Evolutionary conservation across 495 filamentous ascomycete species (phyloP).

Genomic region (Penicillium ucsense): DNA sequence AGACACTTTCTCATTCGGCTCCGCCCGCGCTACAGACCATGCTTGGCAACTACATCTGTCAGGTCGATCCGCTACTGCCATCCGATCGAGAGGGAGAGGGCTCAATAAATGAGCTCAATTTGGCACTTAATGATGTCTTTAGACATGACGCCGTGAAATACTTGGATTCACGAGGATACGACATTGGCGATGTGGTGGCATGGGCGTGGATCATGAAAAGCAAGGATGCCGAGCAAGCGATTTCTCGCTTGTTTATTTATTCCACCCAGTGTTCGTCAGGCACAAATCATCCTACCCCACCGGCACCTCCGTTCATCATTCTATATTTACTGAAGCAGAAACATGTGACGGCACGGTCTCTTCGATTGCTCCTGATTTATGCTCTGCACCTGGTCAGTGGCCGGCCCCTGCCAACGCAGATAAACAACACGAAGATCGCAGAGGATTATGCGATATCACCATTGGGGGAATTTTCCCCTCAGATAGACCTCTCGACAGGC

Average conservation of each 20-base stretch:
- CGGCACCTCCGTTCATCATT: constrained; percentile 40
- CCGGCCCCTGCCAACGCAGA: constrained; percentile 11
- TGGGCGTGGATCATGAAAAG: constrained; percentile 52
- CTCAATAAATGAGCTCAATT: constrained; percentile 8
- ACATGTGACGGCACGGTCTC: constrained; percentile 27
- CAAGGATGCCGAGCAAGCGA: constrained; percentile 28
- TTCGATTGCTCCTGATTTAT: constrained; percentile 36
- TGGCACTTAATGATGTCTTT: constrained; percentile 28
- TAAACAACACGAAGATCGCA: neutral
- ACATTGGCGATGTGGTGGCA: constrained; percentile 38
- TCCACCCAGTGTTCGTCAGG: constrained; percentile 10
- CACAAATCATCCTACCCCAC: neutral
- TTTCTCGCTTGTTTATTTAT: constrained; percentile 29
- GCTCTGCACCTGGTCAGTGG: constrained; percentile 31
- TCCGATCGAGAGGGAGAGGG: neutral
- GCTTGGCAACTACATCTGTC: constrained; percentile 30
- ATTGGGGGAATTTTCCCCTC: constrained; percentile 5
- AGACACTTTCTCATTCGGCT: constrained; percentile 7
- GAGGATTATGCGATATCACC: neutral
- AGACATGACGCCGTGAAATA: constrained; percentile 16
- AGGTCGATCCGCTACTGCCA: constrained; percentile 25
- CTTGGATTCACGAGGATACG: constrained; percentile 31
- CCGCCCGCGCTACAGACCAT: constrained; percentile 23
- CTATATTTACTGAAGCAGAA: constrained; percentile 40
- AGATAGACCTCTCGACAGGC: constrained; percentile 20